Conservation (phyloP, 1,139 yeast species). For the Lodderomyces parapsilosis region DNA sequence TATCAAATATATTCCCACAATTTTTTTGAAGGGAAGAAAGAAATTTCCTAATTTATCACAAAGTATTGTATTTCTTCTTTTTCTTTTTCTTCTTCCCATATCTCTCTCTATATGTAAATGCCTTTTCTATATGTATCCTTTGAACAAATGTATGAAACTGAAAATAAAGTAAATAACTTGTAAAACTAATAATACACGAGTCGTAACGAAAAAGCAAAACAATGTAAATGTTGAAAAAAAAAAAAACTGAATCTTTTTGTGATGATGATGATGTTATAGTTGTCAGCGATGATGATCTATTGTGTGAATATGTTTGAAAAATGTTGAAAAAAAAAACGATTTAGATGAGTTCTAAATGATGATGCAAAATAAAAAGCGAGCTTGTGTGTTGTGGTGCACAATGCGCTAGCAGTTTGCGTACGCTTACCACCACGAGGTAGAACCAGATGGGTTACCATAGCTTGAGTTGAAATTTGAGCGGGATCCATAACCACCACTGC, state of each 20-base stretch:
- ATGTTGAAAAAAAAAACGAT: background rate
- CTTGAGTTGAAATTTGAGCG: slow-evolving; percentile 19
- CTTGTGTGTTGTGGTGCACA: too few species aligned
- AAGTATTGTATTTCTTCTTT: background rate
- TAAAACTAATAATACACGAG: slow-evolving; percentile 1
- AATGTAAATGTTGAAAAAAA: slow-evolving; percentile 12
- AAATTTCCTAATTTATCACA: slow-evolving; percentile 9
- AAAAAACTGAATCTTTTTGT: slow-evolving; percentile 5
- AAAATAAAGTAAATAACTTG: slow-evolving; percentile 1
- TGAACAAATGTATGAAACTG: slow-evolving; percentile 3
- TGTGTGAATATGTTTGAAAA: slow-evolving; percentile 2
- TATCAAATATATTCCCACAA: slow-evolving; percentile 22
- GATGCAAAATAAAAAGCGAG: too few species aligned
- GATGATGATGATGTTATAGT: too few species aligned
- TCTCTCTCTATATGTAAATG: slow-evolving; percentile 1
- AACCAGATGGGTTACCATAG: slow-evolving; percentile 34
- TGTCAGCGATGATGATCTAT: too few species aligned
- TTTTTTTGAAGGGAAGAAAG: slow-evolving; percentile 20
- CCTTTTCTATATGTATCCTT: slow-evolving; percentile 5
- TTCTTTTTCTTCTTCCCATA: background rate
- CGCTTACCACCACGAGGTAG: slow-evolving; percentile 43
- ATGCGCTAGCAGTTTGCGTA: background rate
- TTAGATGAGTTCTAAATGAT: slow-evolving; percentile 3
- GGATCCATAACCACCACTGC: slow-evolving; percentile 10
- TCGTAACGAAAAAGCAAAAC: slow-evolving; percentile 7